A percentile compares a stretch with the other conserved stretches of the same genome.
phyloP scores from a whole-genome alignment of 371 early-diverging fungal species.

The Circinella umbellata region DNA sequence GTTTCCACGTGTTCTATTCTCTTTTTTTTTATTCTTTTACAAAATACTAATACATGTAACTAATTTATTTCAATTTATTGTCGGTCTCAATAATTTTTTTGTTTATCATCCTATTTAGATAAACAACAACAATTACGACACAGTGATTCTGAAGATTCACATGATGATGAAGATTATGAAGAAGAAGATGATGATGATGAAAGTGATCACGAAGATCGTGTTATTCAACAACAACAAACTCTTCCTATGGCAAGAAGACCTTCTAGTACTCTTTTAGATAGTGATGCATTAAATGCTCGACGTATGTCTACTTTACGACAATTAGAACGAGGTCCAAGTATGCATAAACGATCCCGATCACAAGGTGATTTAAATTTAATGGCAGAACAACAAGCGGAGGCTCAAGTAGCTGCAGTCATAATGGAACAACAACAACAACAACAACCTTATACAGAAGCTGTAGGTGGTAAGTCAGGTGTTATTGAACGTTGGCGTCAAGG shows the following conservation, averaged over 20 bases:
- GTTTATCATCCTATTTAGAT: too few relatives aligned
- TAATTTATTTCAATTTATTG: not conserved
- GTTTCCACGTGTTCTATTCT: not conserved
- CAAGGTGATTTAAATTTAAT: conserved; percentile 65
- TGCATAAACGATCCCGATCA: conserved; percentile 32
- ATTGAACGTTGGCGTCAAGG: conserved; percentile 43
- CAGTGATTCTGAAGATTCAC: conserved; percentile 25
- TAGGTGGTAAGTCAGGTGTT: conserved; percentile 13
- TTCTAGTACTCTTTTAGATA: not conserved
- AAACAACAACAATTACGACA: too few relatives aligned
- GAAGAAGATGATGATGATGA: conserved; percentile 22
- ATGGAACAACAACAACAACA: not conserved
- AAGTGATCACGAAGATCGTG: conserved; percentile 5
- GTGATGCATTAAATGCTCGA: conserved; percentile 21
- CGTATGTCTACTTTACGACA: conserved; percentile 35
- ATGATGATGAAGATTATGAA: conserved; percentile 22
- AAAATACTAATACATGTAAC: not conserved
- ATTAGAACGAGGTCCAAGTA: conserved; percentile 30
- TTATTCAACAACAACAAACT: not conserved
- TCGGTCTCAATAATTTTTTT: too few relatives aligned
- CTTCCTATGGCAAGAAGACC: conserved; percentile 1
- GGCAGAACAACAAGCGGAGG: conserved; percentile 69
- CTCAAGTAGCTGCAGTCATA: conserved; percentile 31
- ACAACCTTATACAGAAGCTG: conserved; percentile 15
- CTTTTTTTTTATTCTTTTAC: too few relatives aligned